Conservation (phyloP, 2,329 filamentous ascomycete species). For the Graphiopsis chlorocephala region DNA sequence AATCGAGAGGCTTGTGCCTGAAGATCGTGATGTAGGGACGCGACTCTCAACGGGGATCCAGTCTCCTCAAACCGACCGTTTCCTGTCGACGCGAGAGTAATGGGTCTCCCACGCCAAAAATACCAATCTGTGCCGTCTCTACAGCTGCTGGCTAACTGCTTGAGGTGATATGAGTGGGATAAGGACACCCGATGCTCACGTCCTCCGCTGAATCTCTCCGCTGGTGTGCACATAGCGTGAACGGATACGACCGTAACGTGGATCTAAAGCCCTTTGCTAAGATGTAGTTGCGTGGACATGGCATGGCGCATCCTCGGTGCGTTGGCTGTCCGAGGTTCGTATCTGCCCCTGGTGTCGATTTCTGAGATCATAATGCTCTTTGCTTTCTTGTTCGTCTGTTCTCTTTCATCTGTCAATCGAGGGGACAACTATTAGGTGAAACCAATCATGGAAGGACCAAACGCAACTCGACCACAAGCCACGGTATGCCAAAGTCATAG, state of each 20-base stretch:
- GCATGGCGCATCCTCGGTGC: slow-evolving; percentile 9
- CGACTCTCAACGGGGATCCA: not conserved
- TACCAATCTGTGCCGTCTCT: slow-evolving; percentile 1
- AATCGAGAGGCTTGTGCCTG: slow-evolving; percentile 7
- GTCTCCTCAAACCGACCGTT: not conserved
- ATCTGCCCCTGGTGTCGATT: not conserved
- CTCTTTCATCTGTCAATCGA: not conserved
- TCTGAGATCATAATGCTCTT: not conserved
- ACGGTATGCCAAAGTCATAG: not conserved
- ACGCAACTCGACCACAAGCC: slow-evolving; percentile 11
- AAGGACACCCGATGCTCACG: not conserved
- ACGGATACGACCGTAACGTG: slow-evolving; percentile 11
- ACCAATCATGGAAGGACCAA: slow-evolving; percentile 9
- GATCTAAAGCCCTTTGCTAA: slow-evolving; percentile 2
- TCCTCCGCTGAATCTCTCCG: not conserved
- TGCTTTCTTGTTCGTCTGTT: not conserved
- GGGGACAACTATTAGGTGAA: not conserved
- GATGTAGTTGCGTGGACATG: slow-evolving; percentile 11
- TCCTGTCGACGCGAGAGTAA: slow-evolving; percentile 5
- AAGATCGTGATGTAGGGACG: slow-evolving; percentile 9
- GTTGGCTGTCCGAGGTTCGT: slow-evolving; percentile 4
- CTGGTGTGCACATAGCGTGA: slow-evolving; percentile 3
- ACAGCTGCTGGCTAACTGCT: not conserved
- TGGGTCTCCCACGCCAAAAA: slow-evolving; percentile 3
- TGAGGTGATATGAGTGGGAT: not conserved